Evolutionary conservation across 208 protist genomes (phyloP), one percentile per base, ranked within the genome.

Genomic region (Tritrichomonas musculus): DNA sequence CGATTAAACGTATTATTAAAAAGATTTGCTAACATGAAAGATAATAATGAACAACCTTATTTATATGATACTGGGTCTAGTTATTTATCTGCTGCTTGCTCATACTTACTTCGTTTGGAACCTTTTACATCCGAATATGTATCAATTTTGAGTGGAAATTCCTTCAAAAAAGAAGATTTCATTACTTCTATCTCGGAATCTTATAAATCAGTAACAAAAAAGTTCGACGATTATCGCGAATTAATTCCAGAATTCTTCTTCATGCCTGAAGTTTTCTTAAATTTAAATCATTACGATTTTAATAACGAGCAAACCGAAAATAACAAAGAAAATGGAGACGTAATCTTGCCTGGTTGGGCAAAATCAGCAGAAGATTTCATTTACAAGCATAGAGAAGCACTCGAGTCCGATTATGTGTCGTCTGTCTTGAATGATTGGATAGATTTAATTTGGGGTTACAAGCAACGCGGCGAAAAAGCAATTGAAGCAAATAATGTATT

Each of bases 231-330:
- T 50, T 88, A 88, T 47, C 25, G 77, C 0, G 94, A 95, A 75
- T 94, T 96, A 20, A 95, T 95, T 13, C 96, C 96, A 30, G 96
- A 97, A 92, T 96, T 96, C 49, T 97, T 94, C 92, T 96, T 95
- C 92, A 93, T 95, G 47, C 94, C 95, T 0, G 94, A 96, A n/a
- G 94, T 96, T 57, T 92, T 97, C 0, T 1, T 93, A 14, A 95
- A 95, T 80, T 17, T 22, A 57, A 94, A 94, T 94, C 27, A 65
- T 44, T 72, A 96, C 33, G 30, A 94, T 9, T 93, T 96, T 41
- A 95, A 95, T n/a, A 17, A n/a, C 4, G 50, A 64, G 11, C 77
- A 94, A 92, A 66, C 14, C 33, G 1, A 75, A 11, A 75, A 95
- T 39, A 64, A 94, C 92, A 92, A 93, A 60, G 17, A 60, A 1